Evolutionary conservation across 306 rosid species (phyloP).

Genomic region (Fagus sylvatica): DNA sequence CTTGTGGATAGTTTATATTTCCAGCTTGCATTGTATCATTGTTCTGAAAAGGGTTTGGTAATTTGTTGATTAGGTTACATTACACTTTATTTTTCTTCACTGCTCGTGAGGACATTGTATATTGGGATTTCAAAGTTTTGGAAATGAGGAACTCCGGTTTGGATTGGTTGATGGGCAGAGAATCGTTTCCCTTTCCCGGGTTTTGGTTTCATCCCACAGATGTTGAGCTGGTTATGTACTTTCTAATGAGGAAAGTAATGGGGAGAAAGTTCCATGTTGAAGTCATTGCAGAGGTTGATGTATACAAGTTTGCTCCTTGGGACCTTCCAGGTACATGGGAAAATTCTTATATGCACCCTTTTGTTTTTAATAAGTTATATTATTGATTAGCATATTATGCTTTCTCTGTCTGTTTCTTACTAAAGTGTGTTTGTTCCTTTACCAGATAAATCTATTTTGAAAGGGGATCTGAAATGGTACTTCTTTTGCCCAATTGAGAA

Average conservation of each 20-base stretch:
- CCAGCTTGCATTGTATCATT: not conserved
- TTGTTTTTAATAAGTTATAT: not conserved
- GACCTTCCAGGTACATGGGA: constrained; percentile 67
- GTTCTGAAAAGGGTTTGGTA: not conserved
- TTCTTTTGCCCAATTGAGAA: constrained; percentile 61
- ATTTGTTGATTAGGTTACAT: not conserved
- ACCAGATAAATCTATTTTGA: constrained; percentile 51
- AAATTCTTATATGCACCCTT: not conserved
- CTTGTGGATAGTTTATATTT: no score
- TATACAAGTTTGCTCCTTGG: constrained; percentile 70
- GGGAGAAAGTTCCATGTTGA: constrained; percentile 29
- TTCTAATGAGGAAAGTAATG: constrained; percentile 56
- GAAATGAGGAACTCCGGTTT: not conserved
- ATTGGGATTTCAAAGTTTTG: not conserved
- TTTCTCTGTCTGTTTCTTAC: constrained; percentile 1
- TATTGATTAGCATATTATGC: not conserved
- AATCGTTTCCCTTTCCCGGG: constrained; percentile 48
- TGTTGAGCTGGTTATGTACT: constrained; percentile 52
- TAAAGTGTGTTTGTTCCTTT: not conserved
- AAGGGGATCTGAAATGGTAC: constrained; percentile 69
- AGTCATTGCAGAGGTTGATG: constrained; percentile 58
- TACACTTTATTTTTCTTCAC: not conserved
- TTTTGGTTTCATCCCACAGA: constrained; percentile 73
- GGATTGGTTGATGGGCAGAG: constrained; percentile 28
- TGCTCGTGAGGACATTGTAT: constrained; percentile 14